Percentiles rank a stretch among this genome's conserved stretches.
These are phyloP conservation scores for Albifimbria verrucaria DNA, from an alignment of 2,329 filamentous ascomycete species.

Conservation along the genomic window DNA sequence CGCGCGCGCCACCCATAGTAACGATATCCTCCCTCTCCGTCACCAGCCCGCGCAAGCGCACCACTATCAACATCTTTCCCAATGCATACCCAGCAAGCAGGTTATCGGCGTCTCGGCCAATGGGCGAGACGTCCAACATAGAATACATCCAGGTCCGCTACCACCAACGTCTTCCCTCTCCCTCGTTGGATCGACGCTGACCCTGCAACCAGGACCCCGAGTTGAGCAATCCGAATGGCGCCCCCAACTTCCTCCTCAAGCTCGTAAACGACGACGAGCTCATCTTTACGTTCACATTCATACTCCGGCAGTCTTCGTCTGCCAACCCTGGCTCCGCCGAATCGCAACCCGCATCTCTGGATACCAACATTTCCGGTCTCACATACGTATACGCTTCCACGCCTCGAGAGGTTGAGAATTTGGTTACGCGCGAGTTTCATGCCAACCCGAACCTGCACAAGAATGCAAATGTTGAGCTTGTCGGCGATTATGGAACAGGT, in stretches of 20 bases:
- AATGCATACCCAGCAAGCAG: slow-evolving; percentile 84
- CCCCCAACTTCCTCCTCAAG: slow-evolving; percentile 79
- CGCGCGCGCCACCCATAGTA: slow-evolving; percentile 52
- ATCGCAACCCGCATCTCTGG: slow-evolving; percentile 44
- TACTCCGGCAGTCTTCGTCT: slow-evolving; percentile 58
- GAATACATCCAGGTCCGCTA: slow-evolving; percentile 86
- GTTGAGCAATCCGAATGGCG: slow-evolving; percentile 37
- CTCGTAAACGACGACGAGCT: slow-evolving; percentile 89
- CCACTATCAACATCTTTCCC: slow-evolving; percentile 72
- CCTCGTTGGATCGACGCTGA: slow-evolving; percentile 19
- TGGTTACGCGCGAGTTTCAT: slow-evolving; percentile 93
- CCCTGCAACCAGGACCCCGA: slow-evolving; percentile 69
- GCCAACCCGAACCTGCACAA: slow-evolving; percentile 97
- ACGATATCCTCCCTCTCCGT: slow-evolving; percentile 81
- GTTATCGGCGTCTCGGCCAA: slow-evolving; percentile 68
- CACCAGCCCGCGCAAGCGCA: slow-evolving; percentile 74
- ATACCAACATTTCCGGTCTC: slow-evolving; percentile 81
- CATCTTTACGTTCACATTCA: slow-evolving; percentile 87
- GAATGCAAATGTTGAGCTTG: slow-evolving; percentile 89
- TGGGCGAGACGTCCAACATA: slow-evolving; percentile 70
- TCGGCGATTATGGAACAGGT: slow-evolving; percentile 86
- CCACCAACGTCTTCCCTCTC: not conserved
- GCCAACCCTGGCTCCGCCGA: slow-evolving; percentile 45
- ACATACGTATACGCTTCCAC: slow-evolving; percentile 91
- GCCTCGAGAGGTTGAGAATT: slow-evolving; percentile 81